phyloP scores from a whole-genome alignment of 805 yeast species.

The Myxozyma mucilagina region DNA sequence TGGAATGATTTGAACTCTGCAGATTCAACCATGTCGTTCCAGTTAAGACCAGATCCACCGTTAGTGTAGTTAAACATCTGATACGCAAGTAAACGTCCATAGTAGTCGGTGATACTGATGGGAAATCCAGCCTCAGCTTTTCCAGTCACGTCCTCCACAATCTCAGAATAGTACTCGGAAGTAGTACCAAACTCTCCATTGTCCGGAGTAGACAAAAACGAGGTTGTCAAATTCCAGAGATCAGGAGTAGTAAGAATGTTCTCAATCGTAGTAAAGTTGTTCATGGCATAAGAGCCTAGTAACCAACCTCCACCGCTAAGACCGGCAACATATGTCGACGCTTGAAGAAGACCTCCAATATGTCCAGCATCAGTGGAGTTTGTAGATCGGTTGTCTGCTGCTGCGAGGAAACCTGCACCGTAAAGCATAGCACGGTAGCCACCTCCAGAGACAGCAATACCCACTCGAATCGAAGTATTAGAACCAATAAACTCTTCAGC shows the following conservation, averaged over 20 bases:
- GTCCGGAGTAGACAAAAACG: slow-evolving; percentile 57
- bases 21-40: slow-evolving; percentile 58
- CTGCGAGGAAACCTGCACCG: slow-evolving; percentile 83
- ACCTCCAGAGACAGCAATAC: slow-evolving; percentile 75
- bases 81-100: slow-evolving; percentile 76
- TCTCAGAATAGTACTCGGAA: slow-evolving; percentile 46
- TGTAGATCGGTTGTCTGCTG: slow-evolving; percentile 67
- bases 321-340: slow-evolving; percentile 68
- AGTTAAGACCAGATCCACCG: slow-evolving; percentile 54
- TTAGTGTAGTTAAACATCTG: slow-evolving; percentile 65
- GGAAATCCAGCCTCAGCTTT: slow-evolving; percentile 66
- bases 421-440: slow-evolving; percentile 85
- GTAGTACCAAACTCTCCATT: slow-evolving; percentile 49
- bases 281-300: slow-evolving; percentile 62
- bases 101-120: slow-evolving; percentile 69
- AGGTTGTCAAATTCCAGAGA: slow-evolving; percentile 61
- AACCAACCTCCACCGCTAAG: slow-evolving; percentile 86
- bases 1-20: slow-evolving; percentile 59
- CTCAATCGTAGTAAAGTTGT: slow-evolving; percentile 68
- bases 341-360: slow-evolving; percentile 70
- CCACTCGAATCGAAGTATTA: slow-evolving; percentile 37
- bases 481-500: slow-evolving; percentile 38
- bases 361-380: slow-evolving; percentile 53
- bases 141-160: slow-evolving; percentile 48
- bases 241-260: slow-evolving; percentile 48